Conservation (phyloP, 1,284 basidiomycete species). For the Termitomyces sp. region DNA sequence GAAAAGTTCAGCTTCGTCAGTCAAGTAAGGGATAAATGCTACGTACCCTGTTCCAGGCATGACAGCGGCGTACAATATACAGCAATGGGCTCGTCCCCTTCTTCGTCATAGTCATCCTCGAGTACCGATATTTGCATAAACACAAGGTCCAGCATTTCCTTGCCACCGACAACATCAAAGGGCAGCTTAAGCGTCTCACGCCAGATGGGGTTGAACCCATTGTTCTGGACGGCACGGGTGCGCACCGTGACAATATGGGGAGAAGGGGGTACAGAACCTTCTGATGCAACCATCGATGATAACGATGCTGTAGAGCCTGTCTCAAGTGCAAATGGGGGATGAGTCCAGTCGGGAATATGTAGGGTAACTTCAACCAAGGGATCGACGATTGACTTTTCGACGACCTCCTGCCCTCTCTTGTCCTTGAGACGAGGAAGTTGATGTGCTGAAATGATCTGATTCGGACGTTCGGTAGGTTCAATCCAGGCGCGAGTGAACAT, state of each 20-base stretch:
- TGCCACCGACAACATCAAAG: conserved; percentile 58
- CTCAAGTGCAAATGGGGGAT: conserved; percentile 29
- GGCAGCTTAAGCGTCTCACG: conserved; percentile 62
- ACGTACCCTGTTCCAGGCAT: conserved; percentile 65
- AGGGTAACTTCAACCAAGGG: conserved; percentile 79
- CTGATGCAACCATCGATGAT: conserved; percentile 21
- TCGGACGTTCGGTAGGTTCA: background rate
- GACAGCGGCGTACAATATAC: conserved; percentile 64
- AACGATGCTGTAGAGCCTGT: conserved; percentile 10
- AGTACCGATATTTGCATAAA: conserved; percentile 73
- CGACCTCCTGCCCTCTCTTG: conserved; percentile 55
- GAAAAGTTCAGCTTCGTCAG: background rate
- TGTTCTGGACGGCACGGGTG: conserved; percentile 66
- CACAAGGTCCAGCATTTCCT: conserved; percentile 68
- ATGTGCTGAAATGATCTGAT: conserved; percentile 85
- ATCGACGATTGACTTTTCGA: conserved; percentile 59
- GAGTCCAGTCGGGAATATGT: conserved; percentile 69
- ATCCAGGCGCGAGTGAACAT: background rate
- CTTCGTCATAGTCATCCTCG: conserved; percentile 56
- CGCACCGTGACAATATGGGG: conserved; percentile 33
- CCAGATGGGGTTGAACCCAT: conserved; percentile 87
- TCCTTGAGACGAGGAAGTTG: conserved; percentile 81
- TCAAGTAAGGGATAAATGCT: background rate
- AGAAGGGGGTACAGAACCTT: conserved; percentile 25
- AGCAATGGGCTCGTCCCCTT: conserved; percentile 49